Base-by-base conservation (phyloP, 768 basidiomycete species). In the Cytidiella melzeri region DNA sequence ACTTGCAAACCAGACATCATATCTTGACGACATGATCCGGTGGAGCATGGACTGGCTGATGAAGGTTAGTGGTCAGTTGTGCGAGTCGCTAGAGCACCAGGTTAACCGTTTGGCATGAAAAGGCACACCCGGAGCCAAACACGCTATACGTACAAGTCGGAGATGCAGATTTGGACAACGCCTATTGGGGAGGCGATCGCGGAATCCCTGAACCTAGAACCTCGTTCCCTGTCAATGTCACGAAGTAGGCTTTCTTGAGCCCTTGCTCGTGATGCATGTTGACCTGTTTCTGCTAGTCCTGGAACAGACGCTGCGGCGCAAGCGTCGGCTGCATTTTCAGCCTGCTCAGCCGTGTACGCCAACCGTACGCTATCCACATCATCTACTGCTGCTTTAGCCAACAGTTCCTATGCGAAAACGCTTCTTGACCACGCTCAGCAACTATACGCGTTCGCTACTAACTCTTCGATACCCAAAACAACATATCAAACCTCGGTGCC, bases 1-100 rank as follows among this genome's bases (percentile, higher is more conserved):
- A 55, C 57, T 80, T 44, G 81, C 90, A 45, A 87, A 89, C 46
- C 92, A 95, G 67, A 91, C 92, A 1, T 77, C 81, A 2, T 96
- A 95, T 64, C 79, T 96, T n/a, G 94, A 96, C 58, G 79, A 80
- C 53, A 92, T 88, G 74, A 69, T 95, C 45, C 80, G 92, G 52
- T 95, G 90, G 89, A 85, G 92, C 21, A 76, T 92, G 40, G 86
- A 92, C 65, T 96, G 92, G 91, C 69, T 94, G 44, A 90, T 94
- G 45, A 91, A 89, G 73, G 92, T 84, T 49, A 53, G 72, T 45
- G n/a, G 15, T 34, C 15, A 19, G 2, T 42, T 25, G 26, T 5
- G 45, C 12, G 19, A 43, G 10, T 23, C 28, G 24, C 25, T 4
- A 27, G 24, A 9, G 21, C 42, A 21, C 18, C 25, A 21, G 9